Evolutionary conservation across 495 filamentous ascomycete genomes (phyloP).

Genomic region (Letharia lupina): DNA sequence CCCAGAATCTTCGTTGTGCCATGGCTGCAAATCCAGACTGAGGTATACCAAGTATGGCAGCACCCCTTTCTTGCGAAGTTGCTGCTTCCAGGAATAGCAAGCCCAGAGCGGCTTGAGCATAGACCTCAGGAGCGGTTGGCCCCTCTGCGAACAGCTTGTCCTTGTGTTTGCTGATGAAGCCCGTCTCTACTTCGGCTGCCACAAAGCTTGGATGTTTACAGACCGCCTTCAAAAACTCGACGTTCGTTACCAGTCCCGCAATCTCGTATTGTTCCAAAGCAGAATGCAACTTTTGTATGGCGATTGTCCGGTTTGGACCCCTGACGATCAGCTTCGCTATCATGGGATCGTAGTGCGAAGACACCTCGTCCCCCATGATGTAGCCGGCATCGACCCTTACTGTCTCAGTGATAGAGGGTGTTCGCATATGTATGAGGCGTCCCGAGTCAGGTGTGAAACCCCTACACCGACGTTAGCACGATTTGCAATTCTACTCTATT

Average conservation of each 20-base stretch:
- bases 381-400: slow-evolving; percentile 92
- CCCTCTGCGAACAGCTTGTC: slow-evolving; percentile 59
- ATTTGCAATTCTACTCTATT: background rate
- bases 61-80: slow-evolving; percentile 20
- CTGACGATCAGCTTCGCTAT: slow-evolving; percentile 96
- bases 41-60: slow-evolving; percentile 25
- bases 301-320: slow-evolving; percentile 65
- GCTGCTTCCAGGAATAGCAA: slow-evolving; percentile 45
- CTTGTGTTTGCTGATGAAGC: slow-evolving; percentile 84
- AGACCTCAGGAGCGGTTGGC: slow-evolving; percentile 52
- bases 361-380: slow-evolving; percentile 81
- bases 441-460: slow-evolving; percentile 94
- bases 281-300: slow-evolving; percentile 71
- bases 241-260: slow-evolving; percentile 87
- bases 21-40: slow-evolving; percentile 46
- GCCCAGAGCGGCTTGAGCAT: slow-evolving; percentile 74
- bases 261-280: slow-evolving; percentile 88
- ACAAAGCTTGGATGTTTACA: slow-evolving; percentile 76
- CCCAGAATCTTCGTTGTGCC: slow-evolving; percentile 47
- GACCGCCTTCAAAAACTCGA: slow-evolving; percentile 87
- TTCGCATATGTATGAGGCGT: slow-evolving; percentile 71
- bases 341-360: slow-evolving; percentile 97
- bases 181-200: slow-evolving; percentile 84
- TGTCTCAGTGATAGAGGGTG: slow-evolving; percentile 57
- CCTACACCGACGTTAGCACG: slow-evolving; percentile 27